Evolutionary conservation across 768 basidiomycete genomes (phyloP).

Genomic region (Russula foetens): DNA sequence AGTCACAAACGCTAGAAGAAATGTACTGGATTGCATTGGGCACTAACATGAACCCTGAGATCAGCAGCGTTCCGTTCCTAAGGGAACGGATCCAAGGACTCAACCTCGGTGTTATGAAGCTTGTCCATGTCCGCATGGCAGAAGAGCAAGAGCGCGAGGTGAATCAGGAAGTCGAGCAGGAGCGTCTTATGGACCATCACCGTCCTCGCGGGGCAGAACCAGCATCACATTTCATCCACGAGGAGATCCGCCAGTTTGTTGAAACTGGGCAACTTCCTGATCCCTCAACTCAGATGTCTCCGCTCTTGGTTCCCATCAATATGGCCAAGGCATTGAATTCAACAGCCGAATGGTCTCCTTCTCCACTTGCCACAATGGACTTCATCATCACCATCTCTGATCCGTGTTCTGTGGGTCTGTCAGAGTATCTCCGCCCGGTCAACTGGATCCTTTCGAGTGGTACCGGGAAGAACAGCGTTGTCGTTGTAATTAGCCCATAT

Average conservation of each 20-base stretch:
- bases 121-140: background rate
- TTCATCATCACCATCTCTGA: background rate
- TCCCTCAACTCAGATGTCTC: background rate
- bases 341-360: background rate
- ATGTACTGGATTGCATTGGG: background rate
- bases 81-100: background rate
- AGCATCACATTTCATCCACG: background rate
- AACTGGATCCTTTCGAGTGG: conserved; percentile 9
- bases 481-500: conserved; percentile 7
- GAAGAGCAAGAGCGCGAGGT: conserved; percentile 10
- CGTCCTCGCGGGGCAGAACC: background rate
- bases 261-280: background rate
- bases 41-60: background rate
- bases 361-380: background rate
- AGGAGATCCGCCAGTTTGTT: background rate
- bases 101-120: background rate
- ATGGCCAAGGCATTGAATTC: background rate
- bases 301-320: background rate
- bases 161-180: background rate
- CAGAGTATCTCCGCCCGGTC: conserved; percentile 7
- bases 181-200: background rate
- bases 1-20: background rate
- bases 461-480: background rate
- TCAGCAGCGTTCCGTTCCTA: background rate
- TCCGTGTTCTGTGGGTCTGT: background rate